phyloP scores from a whole-genome alignment of 2,329 filamentous ascomycete species.

The Arthrocladium fulminans region DNA sequence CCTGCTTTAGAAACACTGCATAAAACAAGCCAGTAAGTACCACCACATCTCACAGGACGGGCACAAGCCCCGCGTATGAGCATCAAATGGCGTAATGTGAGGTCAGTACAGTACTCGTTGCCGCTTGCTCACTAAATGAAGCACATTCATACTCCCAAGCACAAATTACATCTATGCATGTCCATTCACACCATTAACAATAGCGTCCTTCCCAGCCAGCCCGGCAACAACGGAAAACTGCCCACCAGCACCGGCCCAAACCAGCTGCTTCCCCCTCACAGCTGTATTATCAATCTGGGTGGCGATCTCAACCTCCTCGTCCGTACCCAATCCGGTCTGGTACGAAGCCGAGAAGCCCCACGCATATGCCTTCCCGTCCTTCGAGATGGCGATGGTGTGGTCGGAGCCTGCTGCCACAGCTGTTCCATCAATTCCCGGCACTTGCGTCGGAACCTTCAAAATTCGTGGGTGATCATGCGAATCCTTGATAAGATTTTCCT shows the following conservation, averaged over 20 bases:
- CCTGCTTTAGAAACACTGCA: too few species aligned
- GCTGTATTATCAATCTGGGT: slow-evolving; percentile 79
- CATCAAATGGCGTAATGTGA: too few species aligned
- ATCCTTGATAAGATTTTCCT: slow-evolving; percentile 52
- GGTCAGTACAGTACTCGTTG: neutral
- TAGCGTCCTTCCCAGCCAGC: slow-evolving; percentile 7
- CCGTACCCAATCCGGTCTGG: slow-evolving; percentile 67
- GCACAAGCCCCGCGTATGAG: too few species aligned
- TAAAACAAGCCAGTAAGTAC: too few species aligned
- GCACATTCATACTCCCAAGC: neutral
- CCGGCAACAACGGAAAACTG: slow-evolving; percentile 51
- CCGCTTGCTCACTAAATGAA: neutral
- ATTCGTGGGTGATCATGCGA: slow-evolving; percentile 60
- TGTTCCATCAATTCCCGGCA: slow-evolving; percentile 52
- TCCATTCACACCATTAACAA: slow-evolving; percentile 21
- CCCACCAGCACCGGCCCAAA: slow-evolving; percentile 76
- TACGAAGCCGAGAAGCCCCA: slow-evolving; percentile 78
- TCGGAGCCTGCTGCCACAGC: slow-evolving; percentile 59
- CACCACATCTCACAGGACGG: too few species aligned
- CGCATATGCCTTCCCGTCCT: slow-evolving; percentile 60
- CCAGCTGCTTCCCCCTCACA: slow-evolving; percentile 62
- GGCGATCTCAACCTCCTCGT: slow-evolving; percentile 70
- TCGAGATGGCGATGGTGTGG: slow-evolving; percentile 62
- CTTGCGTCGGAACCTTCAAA: slow-evolving; percentile 54
- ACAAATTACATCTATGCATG: slow-evolving; percentile 11